These are phyloP conservation scores for Diddensiella transvaalensis DNA, from an alignment of 805 yeast species.

Conservation along the genomic window DNA sequence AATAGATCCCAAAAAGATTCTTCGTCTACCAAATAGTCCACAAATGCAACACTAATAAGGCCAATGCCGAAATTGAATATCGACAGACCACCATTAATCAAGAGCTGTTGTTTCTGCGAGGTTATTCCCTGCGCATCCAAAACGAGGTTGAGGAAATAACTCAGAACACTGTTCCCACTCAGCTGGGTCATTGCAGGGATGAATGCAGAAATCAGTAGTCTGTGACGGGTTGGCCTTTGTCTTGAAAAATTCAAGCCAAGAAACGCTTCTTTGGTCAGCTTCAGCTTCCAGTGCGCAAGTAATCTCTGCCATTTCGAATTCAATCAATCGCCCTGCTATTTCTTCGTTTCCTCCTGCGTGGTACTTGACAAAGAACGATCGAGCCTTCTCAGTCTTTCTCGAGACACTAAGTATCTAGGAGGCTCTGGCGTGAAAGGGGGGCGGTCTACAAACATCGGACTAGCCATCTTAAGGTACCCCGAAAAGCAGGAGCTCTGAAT, in stretches of 20 bases:
- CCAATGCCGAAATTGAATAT: constrained; percentile 1
- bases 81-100: constrained; percentile 12
- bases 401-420: constrained; percentile 44
- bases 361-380: constrained; percentile 27
- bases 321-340: constrained; percentile 9
- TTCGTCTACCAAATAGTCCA: constrained; percentile 13
- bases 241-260: constrained; percentile 10
- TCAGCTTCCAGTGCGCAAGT: constrained; percentile 15
- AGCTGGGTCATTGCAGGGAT: constrained; percentile 15
- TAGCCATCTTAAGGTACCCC: too few relatives aligned
- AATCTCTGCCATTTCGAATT: constrained; percentile 18
- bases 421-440: constrained; percentile 38
- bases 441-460: too few relatives aligned
- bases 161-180: constrained; percentile 17
- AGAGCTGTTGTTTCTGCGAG: constrained; percentile 7
- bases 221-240: constrained; percentile 13
- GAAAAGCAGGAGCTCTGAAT: too few relatives aligned
- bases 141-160: constrained; percentile 49
- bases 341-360: constrained; percentile 10
- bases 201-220: constrained; percentile 9
- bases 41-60: constrained; percentile 10
- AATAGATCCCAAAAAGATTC: constrained; percentile 7
- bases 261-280: constrained; percentile 2
- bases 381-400: constrained; percentile 49
- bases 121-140: constrained; percentile 53